Evolutionary conservation across 192 early-diverging fungal genomes (phyloP), one percentile per base, ranked within the genome.

Genomic region (Coemansia sp.): DNA sequence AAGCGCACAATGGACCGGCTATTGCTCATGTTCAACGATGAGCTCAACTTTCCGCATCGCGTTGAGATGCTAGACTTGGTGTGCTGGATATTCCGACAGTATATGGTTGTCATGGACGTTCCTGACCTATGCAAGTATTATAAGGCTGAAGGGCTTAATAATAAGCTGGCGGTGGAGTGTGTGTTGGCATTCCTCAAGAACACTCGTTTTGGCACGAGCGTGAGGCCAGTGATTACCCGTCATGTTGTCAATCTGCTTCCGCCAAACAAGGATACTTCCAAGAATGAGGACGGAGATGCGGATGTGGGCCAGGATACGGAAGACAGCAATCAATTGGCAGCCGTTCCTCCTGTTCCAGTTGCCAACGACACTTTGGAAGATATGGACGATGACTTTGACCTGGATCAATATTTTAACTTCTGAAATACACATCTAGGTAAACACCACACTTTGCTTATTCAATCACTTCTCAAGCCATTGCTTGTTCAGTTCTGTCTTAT

Each of bases 401-500:
- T 76, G 40, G 74, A 76, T 49, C 38, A 60, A 44, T 40, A 17
- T 12, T 64, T 58, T 23, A 56, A 64, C 34, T 38, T 53, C 17
- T 44, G 10, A 34, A 34, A 34, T 34, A 34, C 31, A 34, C 31
- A 4, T 26, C 25, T 9, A 8, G 31, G 5, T 8, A 1, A 34
- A 34, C 31, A 34, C 8, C 31, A 24, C 54, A 20, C 47, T 61
- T 67, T 2, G 58, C 57, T 74, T 70, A 58, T 71, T 71, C 36
- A 90, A 65, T 21, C 80, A 73, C 25, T 73, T 61, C 14, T 80
- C 68, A 6, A 93, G 56, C 86, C 88, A 93, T 26, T 88, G 81
- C 9, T 88, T 83, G 1, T 75, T 89, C 23, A 95, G 67, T 0
- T 73, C 56, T 42, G 90, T 89, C 15, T 85, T 62, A n/a, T 93